Evolutionary conservation across 1,284 basidiomycete species (phyloP).

Genomic region (Pholiota adiposa): DNA sequence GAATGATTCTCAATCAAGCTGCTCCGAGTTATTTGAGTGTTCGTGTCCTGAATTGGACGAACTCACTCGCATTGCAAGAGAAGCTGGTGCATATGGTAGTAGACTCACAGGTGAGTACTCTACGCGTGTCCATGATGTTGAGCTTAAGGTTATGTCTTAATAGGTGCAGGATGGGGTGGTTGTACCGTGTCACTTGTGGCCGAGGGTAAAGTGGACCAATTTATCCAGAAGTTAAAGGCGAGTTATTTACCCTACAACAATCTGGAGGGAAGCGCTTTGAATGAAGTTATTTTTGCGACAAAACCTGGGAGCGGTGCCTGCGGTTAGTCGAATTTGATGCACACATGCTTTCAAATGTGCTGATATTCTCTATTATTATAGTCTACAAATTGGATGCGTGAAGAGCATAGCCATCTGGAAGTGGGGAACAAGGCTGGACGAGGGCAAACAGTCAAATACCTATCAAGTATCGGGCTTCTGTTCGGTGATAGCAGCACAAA

Average conservation of each 20-base stretch:
- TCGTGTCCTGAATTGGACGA: conserved; percentile 80
- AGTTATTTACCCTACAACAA: conserved; percentile 66
- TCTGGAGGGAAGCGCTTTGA: conserved; percentile 62
- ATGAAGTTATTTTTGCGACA: conserved; percentile 83
- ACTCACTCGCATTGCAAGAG: conserved; percentile 61
- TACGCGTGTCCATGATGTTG: neutral
- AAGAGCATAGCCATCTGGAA: neutral
- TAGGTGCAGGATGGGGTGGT: conserved; percentile 91
- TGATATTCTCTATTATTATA: neutral
- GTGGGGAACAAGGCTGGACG: neutral
- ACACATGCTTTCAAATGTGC: neutral
- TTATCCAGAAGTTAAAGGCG: conserved; percentile 65
- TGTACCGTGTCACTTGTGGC: conserved; percentile 85
- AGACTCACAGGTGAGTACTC: conserved; percentile 64
- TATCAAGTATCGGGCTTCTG: neutral
- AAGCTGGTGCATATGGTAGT: conserved; percentile 78
- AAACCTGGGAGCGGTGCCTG: conserved; percentile 84
- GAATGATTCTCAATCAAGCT: conserved; percentile 78
- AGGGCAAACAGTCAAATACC: neutral
- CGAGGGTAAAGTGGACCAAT: conserved; percentile 66
- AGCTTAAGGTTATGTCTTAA: neutral
- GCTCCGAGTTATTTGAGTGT: conserved; percentile 73
- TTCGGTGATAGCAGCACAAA: neutral
- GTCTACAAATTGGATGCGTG: conserved; percentile 2
- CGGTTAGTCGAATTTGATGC: conserved; percentile 50